Conservation (phyloP, 2,329 filamentous ascomycete genomes). For the Fusarium sp. region DNA sequence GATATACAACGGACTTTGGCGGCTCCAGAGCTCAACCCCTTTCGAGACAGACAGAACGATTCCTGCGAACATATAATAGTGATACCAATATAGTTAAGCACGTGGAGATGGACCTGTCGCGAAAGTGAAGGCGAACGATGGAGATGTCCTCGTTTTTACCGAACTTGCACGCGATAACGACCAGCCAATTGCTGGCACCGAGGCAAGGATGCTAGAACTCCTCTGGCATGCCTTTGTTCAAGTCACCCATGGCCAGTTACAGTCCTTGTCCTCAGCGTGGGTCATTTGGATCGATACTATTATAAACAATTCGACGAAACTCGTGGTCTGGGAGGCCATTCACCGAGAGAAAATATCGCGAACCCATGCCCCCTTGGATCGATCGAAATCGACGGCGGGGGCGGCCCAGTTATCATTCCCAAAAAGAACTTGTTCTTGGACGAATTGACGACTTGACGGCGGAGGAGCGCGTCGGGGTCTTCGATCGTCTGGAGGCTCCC, state of each 20-base stretch:
- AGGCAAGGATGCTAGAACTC: neutral
- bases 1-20: neutral
- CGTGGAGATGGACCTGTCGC: neutral
- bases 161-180: neutral
- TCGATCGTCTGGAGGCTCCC: too few species aligned
- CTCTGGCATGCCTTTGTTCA: neutral
- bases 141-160: neutral
- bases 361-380: too few species aligned
- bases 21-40: neutral
- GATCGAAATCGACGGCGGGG: too few species aligned
- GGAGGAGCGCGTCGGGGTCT: too few species aligned
- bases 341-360: neutral
- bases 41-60: neutral
- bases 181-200: neutral
- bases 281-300: neutral
- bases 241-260: neutral
- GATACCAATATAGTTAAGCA: neutral
- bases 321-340: neutral
- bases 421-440: too few species aligned
- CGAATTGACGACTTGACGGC: too few species aligned
- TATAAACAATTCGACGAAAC: neutral
- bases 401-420: too few species aligned
- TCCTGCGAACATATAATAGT: neutral
- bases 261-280: rapidly evolving
- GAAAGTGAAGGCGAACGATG: neutral